Evolutionary conservation across 176 grass and related monocot species (phyloP), one percentile per base, ranked within the genome.

Genomic region (Microstegium vimineum): DNA sequence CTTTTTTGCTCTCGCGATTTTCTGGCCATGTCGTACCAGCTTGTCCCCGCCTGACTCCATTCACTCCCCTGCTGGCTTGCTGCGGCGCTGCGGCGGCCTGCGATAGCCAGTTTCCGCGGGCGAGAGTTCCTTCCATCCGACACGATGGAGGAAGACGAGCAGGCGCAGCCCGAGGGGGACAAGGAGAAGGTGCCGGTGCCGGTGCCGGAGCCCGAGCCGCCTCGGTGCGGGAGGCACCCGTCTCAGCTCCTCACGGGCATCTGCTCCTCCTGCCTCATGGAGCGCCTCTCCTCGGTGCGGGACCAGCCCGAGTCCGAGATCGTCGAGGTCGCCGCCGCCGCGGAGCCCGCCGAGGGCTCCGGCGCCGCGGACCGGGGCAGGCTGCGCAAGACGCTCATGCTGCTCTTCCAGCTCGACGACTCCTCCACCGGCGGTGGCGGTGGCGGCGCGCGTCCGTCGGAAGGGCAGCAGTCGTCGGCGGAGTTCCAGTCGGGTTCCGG

Each of bases 331-430:
- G 36, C 31, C 38, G 13, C 80, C 28, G 10, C 78, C 12, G 59
- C 54, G 9, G 54, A 3, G 17, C 26, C 62, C 70, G 51, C 6
- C 42, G 10, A 20, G 27, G 9, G 34, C 32, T 4, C 65, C 68
- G 74, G 63, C 45, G 76, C 74, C 42, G 41, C 41, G 26, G 70
- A 67, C 78, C 41, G 63, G 41, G 51, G 87, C 82, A 94, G 75
- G 75, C 78, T 82, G 62, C 90, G 93, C 71, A 96, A 62, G 79
- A 99, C 93, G 49, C 91, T 99, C 65, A 92, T 87, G 73, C 89
- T 92, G 49, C 85, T 96, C 74, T 99, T 99, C 83, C 91, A 99
- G 83, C 80, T 94, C 35, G 97, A 99, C 72, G 96, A 98, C 83
- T 88, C 74, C 38, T 18, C 30, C 31, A 17, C 61, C 61, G 71